These are phyloP conservation scores for Gossypium arboreum DNA, from an alignment of 345 rosid species.

Conservation along the genomic window DNA sequence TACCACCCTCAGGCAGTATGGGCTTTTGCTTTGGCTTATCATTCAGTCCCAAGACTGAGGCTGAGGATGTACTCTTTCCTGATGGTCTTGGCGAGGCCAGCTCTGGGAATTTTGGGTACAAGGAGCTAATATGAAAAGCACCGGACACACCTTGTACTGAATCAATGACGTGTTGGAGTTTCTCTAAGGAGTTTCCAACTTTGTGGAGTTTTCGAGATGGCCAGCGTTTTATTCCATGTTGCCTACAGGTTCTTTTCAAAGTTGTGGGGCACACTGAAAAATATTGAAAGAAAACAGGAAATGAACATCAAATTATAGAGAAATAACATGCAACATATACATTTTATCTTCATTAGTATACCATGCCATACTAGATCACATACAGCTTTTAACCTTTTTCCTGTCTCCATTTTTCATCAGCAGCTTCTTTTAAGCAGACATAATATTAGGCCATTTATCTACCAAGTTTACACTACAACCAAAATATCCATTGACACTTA, in stretches of 20 bases:
- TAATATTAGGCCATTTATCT: background rate
- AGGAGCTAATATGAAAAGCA: conserved; percentile 57
- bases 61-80: conserved; percentile 25
- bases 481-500: conserved; percentile 31
- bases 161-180: conserved; percentile 70
- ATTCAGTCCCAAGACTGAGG: conserved; percentile 9
- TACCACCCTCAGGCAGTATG: conserved; percentile 28
- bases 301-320: conserved; percentile 16
- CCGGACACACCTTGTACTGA: conserved; percentile 74
- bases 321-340: background rate
- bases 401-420: background rate
- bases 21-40: conserved; percentile 26
- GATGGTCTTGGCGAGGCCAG: conserved; percentile 49
- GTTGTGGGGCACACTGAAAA: conserved; percentile 97
- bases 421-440: background rate
- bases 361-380: background rate
- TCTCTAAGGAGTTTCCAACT: conserved; percentile 81
- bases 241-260: conserved; percentile 91
- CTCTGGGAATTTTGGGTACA: conserved; percentile 62
- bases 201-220: conserved; percentile 93
- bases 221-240: conserved; percentile 83
- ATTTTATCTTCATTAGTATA: background rate
- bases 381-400: background rate
- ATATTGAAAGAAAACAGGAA: conserved; percentile 11
- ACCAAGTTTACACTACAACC: background rate